Evolutionary conservation across 106 monocot species (phyloP).

Genomic region (Dioscorea dumetorum): DNA sequence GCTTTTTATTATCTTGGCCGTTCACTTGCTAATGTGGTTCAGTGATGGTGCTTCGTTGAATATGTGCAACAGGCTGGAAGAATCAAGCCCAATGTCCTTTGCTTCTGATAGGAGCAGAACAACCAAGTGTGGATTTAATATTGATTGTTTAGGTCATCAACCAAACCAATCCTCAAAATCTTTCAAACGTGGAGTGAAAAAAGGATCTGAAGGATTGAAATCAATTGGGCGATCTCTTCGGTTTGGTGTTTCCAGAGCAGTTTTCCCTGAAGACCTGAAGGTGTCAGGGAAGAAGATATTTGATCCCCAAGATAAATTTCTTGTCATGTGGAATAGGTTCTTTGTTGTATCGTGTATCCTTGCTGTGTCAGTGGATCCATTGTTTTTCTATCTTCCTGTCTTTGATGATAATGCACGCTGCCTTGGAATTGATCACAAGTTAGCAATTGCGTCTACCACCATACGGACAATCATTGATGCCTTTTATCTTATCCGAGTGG

Average conservation of each 20-base stretch:
- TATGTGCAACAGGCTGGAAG: slow-evolving; percentile 47
- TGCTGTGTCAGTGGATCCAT: slow-evolving; percentile 72
- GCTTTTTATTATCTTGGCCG: no score
- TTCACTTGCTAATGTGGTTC: no score
- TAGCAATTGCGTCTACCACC: slow-evolving; percentile 62
- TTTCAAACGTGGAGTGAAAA: slow-evolving; percentile 37
- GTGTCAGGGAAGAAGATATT: slow-evolving; percentile 72
- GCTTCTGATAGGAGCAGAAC: slow-evolving; percentile 41
- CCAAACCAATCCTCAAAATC: slow-evolving; percentile 40
- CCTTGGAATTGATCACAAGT: slow-evolving; percentile 63
- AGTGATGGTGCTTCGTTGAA: no score
- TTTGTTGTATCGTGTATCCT: slow-evolving; percentile 70
- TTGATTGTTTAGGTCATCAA: slow-evolving; percentile 35
- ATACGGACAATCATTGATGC: slow-evolving; percentile 69
- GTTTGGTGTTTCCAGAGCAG: slow-evolving; percentile 59
- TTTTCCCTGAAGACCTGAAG: slow-evolving; percentile 72
- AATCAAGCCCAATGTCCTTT: slow-evolving; percentile 47
- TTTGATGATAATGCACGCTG: slow-evolving; percentile 41
- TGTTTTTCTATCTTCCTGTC: slow-evolving; percentile 81
- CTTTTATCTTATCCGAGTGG: slow-evolving; percentile 65
- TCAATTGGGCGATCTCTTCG: slow-evolving; percentile 54
- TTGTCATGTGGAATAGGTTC: slow-evolving; percentile 63
- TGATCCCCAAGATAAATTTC: slow-evolving; percentile 70
- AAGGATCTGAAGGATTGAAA: slow-evolving; percentile 45
- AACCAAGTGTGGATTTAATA: slow-evolving; percentile 40